These are phyloP conservation scores for Kluyveromyces sp. DNA, from an alignment of 1,139 yeast genomes.

Conservation along the genomic window DNA sequence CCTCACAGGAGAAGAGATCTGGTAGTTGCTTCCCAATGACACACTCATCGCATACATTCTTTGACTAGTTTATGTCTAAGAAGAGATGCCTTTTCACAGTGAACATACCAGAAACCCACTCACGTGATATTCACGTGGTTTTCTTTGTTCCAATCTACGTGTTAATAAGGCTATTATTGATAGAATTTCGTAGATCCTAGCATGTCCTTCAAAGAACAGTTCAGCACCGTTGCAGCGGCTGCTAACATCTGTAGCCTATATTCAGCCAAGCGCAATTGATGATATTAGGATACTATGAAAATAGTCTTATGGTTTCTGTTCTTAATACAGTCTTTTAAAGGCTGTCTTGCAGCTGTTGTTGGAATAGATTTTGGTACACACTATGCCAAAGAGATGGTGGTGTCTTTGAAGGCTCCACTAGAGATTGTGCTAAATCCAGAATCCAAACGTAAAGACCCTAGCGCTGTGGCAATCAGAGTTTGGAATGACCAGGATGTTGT, in stretches of 20 bases:
- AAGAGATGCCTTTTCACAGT: background rate
- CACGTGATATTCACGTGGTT: background rate
- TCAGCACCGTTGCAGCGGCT: no score
- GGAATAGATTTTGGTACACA: slow-evolving; percentile 92
- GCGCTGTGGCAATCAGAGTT: slow-evolving; percentile 62
- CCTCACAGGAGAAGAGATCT: no score
- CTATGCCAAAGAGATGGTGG: slow-evolving; percentile 76
- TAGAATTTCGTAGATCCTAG: background rate
- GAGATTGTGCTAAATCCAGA: slow-evolving; percentile 86
- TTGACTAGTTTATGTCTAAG: background rate
- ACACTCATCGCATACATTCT: background rate
- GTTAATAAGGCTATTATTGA: background rate
- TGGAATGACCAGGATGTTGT: slow-evolving; percentile 34
- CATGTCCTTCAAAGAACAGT: background rate
- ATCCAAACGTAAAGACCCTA: slow-evolving; percentile 80
- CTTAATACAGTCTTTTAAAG: slow-evolving; percentile 5
- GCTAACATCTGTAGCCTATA: no score
- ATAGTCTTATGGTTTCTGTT: slow-evolving; percentile 7
- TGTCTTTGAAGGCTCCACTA: slow-evolving; percentile 86
- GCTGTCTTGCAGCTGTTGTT: slow-evolving; percentile 51
- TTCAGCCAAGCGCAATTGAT: background rate
- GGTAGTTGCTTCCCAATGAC: no score
- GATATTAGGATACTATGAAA: slow-evolving; percentile 7
- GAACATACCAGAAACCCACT: background rate
- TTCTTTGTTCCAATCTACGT: background rate